Percentiles rank a stretch among this genome's conserved stretches.
Evolutionary conservation across 2,329 filamentous ascomycete species (phyloP).

Genomic region (Aureobasidium musti): DNA sequence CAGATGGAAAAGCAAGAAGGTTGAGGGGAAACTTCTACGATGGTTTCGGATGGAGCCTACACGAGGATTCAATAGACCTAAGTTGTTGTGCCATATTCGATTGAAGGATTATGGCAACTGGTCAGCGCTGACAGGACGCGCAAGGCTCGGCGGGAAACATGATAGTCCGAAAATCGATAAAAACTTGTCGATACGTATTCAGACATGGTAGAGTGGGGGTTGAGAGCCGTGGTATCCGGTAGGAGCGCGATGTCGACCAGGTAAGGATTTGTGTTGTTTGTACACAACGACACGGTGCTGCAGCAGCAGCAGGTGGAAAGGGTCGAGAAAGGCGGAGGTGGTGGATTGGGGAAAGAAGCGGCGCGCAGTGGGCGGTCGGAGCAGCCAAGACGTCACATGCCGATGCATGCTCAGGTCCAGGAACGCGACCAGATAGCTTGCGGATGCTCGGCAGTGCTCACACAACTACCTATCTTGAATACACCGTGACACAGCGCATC

Average conservation of each 20-base stretch:
- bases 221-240: background rate
- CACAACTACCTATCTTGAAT: background rate
- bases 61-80: background rate
- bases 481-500: background rate
- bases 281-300: background rate
- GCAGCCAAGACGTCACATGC: slow-evolving; percentile 17
- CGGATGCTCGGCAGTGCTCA: background rate
- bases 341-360: background rate
- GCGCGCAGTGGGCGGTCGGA: background rate
- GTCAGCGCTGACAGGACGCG: background rate
- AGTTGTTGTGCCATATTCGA: background rate
- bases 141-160: background rate
- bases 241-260: background rate
- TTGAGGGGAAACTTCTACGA: background rate
- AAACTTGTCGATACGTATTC: background rate
- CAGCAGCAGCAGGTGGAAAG: background rate
- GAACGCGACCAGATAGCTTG: slow-evolving; percentile 7
- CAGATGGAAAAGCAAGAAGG: background rate
- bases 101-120: background rate
- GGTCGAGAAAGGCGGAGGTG: background rate
- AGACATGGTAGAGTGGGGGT: background rate
- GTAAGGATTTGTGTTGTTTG: background rate
- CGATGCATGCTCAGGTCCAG: background rate
- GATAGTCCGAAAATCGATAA: background rate
- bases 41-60: background rate